A percentile compares a stretch with the other conserved stretches of the same genome.
Evolutionary conservation across 2,329 filamentous ascomycete species (phyloP).

Genomic region (Xylariales sp.): DNA sequence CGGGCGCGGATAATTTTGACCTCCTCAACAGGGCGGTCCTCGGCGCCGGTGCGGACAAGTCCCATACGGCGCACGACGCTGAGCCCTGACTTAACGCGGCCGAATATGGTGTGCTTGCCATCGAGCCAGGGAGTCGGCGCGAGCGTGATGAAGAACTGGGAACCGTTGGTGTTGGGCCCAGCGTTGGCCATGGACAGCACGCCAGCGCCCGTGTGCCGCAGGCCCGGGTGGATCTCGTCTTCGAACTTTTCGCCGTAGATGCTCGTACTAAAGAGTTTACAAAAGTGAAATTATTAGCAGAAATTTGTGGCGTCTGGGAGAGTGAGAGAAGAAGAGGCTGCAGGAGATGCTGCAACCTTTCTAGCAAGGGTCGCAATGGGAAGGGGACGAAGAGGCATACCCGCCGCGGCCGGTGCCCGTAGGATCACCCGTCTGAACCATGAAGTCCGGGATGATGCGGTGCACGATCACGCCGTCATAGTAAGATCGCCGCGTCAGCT

Average conservation of each 20-base stretch:
- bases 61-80: conserved; percentile 83
- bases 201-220: conserved; percentile 83
- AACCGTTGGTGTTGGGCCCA: conserved; percentile 89
- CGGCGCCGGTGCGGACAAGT: conserved; percentile 73
- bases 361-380: too few species aligned
- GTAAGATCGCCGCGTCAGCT: conserved; percentile 77
- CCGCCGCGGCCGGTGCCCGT: conserved; percentile 91
- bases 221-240: conserved; percentile 74
- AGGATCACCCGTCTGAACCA: conserved; percentile 93
- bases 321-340: too few species aligned
- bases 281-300: too few species aligned
- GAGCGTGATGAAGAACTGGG: conserved; percentile 93
- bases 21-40: conserved; percentile 78
- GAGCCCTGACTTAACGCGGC: conserved; percentile 80
- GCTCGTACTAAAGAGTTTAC: too few species aligned
- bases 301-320: too few species aligned
- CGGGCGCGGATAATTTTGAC: conserved; percentile 74
- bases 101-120: conserved; percentile 96
- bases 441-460: conserved; percentile 92
- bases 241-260: conserved; percentile 94
- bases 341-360: too few species aligned
- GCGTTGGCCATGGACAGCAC: conserved; percentile 96
- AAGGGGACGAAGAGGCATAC: too few species aligned
- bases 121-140: conserved; percentile 95
- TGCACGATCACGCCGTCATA: conserved; percentile 86